Conservation (phyloP, 371 early-diverging fungal genomes). For the Mucor saturninus region DNA sequence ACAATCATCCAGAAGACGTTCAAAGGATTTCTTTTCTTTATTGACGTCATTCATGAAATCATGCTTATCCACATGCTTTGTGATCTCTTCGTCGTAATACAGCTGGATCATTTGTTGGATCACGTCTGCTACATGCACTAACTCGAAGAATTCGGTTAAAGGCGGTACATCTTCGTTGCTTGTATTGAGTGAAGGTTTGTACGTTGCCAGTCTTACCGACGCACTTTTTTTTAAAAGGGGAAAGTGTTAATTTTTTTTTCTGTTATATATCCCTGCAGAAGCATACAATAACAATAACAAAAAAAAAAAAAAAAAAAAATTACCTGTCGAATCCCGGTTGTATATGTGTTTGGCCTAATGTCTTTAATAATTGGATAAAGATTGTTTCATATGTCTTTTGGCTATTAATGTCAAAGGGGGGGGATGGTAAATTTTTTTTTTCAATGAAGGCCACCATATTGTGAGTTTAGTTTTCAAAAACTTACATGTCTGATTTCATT, state of each 20-base stretch:
- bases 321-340: constrained; percentile 71
- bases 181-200: constrained; percentile 48
- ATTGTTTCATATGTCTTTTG: constrained; percentile 66
- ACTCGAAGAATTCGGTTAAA: constrained; percentile 81
- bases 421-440: not conserved
- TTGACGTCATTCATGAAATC: constrained; percentile 86
- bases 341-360: constrained; percentile 70
- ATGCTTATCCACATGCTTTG: constrained; percentile 73
- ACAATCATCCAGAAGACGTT: constrained; percentile 80
- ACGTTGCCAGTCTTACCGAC: constrained; percentile 57
- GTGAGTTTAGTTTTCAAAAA: not conserved
- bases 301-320: constrained; percentile 7
- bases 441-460: no score
- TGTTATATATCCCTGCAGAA: no score
- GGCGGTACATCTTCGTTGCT: constrained; percentile 53
- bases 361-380: constrained; percentile 66
- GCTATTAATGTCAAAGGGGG: constrained; percentile 14
- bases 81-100: constrained; percentile 80
- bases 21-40: constrained; percentile 85
- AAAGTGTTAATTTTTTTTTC: no score
- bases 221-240: constrained; percentile 45
- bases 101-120: constrained; percentile 88
- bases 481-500: constrained; percentile 35
- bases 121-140: constrained; percentile 87
- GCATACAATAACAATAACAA: no score